phyloP scores from a whole-genome alignment of 805 yeast species.

The Blastobotrys muscicola region DNA sequence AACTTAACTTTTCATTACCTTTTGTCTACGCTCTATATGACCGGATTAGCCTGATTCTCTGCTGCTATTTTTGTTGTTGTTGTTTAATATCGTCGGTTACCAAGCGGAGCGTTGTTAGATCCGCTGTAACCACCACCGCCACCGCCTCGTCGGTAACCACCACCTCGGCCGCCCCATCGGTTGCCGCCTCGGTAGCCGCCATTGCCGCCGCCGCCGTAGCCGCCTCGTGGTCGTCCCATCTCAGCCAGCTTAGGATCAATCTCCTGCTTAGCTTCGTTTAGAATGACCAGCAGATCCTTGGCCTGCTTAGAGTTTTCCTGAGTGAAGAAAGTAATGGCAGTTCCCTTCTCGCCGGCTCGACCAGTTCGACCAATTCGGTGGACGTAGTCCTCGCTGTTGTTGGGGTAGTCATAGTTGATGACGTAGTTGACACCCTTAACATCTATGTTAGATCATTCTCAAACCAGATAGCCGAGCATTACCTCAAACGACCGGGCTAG shows the following conservation, averaged over 20 bases:
- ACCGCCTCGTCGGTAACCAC: constrained; percentile 24
- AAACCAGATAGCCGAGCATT: no score
- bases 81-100: constrained; percentile 28
- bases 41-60: no score
- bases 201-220: constrained; percentile 44
- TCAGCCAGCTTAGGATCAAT: constrained; percentile 72
- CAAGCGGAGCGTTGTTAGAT: constrained; percentile 34
- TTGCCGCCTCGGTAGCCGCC: constrained; percentile 33
- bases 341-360: constrained; percentile 95
- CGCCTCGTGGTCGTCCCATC: constrained; percentile 66
- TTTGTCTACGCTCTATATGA: no score
- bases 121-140: constrained; percentile 19
- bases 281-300: constrained; percentile 76
- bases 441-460: constrained; percentile 39
- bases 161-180: constrained; percentile 20
- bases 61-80: background rate
- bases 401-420: constrained; percentile 95
- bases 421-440: constrained; percentile 95
- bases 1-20: no score
- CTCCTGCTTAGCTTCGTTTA: constrained; percentile 91
- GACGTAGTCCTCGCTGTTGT: constrained; percentile 95
- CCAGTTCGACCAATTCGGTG: constrained; percentile 99
- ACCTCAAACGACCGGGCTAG: no score
- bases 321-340: constrained; percentile 91
- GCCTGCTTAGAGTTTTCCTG: constrained; percentile 81